A percentile compares a stretch with the other conserved stretches of the same genome.
phyloP scores from a whole-genome alignment of 495 filamentous ascomycete genomes.

The Daldinia concentrica region DNA sequence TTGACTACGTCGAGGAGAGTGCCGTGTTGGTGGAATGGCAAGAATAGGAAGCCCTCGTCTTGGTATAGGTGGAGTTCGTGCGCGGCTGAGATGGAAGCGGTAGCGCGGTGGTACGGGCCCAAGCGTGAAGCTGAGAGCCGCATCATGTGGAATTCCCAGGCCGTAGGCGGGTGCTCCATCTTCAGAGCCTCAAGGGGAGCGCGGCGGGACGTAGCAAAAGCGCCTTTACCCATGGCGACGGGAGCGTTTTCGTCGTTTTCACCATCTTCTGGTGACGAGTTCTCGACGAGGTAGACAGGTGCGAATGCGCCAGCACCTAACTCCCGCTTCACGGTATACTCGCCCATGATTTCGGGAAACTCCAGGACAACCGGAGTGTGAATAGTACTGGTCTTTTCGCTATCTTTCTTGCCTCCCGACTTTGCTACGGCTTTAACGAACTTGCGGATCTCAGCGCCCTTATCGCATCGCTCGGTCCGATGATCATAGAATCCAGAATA shows the following conservation, averaged over 20 bases:
- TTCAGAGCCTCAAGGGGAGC: constrained; percentile 83
- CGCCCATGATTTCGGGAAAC: constrained; percentile 67
- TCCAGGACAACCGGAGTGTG: constrained; percentile 69
- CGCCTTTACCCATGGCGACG: constrained; percentile 60
- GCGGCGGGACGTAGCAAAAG: constrained; percentile 55
- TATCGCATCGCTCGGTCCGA: constrained; percentile 63
- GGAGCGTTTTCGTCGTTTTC: constrained; percentile 47
- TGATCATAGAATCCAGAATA: constrained; percentile 84
- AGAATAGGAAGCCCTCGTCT: constrained; percentile 83
- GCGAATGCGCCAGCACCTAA: constrained; percentile 94
- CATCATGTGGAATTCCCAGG: constrained; percentile 99
- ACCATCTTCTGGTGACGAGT: constrained; percentile 57
- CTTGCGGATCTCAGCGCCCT: constrained; percentile 77
- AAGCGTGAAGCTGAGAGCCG: constrained; percentile 79
- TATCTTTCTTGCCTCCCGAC: constrained; percentile 61
- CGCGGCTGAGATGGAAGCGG: constrained; percentile 78
- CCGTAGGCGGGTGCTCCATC: constrained; percentile 82
- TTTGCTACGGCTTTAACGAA: constrained; percentile 75
- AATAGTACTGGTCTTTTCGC: constrained; percentile 67
- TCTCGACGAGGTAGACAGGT: constrained; percentile 90
- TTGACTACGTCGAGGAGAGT: constrained; percentile 95
- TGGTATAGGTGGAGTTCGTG: constrained; percentile 89
- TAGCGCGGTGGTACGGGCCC: constrained; percentile 68
- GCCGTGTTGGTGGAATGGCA: constrained; percentile 88
- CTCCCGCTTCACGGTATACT: constrained; percentile 84